Base-by-base conservation (phyloP, 306 rosid species). In the Rosa chinensis region DNA sequence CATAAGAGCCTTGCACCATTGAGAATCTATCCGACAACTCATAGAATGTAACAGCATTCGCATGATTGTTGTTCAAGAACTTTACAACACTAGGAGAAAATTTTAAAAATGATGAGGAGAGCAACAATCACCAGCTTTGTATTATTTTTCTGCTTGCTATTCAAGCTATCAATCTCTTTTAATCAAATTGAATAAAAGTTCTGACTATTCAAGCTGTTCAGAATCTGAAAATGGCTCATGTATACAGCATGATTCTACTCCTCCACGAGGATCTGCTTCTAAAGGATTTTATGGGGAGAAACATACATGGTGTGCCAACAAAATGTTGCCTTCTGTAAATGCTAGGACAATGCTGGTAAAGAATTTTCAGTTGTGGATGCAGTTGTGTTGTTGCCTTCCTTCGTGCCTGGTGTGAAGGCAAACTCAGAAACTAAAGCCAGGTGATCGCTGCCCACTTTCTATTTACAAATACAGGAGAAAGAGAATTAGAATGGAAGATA, bases 381-480 rank as follows among this genome's bases (percentile, higher is more conserved):
- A 64, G 80, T 35, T 52, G 50, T 72, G 14, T 71, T 84, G 61
- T 56, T 52, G 82, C 50, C 82, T 50, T 72, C 77, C 28, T 47
- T 66, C 16, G 82, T 69, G 77, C 67, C 72, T 61, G 17, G 82
- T 44, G 86, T 78, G 88, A 92, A 94, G 82, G 88, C 85, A 85
- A 94, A 89, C 85, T 94, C 97, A 23, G 93, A 86, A 62, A 90
- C 93, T 86, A 94, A 85, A 40, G 91, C 92, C 87, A 92, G 85
- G 83, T 90, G 98, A 79, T 94, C 96, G 76, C 98, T 92, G 71
- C 98, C 98, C 79, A 94, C 83, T 82, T 75, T 84, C 98, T 94
- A 86, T 66, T 70, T 18, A 18, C 40, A 66, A 66, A n/a, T 25
- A 50, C 17, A 20, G 37, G 28, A 13, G 25, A 37, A 64, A 45